phyloP scores from a whole-genome alignment of 2,329 filamentous ascomycete species.

The Fusarium heterosporum region DNA sequence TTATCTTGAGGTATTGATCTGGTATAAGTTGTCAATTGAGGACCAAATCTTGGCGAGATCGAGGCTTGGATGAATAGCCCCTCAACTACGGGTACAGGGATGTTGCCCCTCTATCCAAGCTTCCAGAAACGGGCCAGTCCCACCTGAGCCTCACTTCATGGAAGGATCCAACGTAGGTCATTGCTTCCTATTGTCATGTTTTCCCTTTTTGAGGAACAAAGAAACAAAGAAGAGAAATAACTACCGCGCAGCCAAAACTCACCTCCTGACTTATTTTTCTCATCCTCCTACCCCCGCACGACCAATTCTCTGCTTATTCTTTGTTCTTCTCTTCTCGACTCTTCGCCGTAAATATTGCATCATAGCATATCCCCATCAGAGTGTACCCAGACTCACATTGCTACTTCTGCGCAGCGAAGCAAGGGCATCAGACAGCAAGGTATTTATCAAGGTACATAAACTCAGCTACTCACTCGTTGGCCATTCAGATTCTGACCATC shows the following conservation, averaged over 20 bases:
- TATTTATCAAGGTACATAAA: not conserved
- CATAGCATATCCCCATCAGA: not conserved
- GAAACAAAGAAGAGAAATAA: not conserved
- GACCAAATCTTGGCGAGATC: conserved; percentile 11
- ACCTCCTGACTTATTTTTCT: not conserved
- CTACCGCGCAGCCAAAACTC: not conserved
- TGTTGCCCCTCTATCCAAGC: conserved; percentile 9
- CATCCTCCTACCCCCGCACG: not conserved
- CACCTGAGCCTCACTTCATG: conserved; percentile 1
- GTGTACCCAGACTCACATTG: not conserved
- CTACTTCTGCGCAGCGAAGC: not conserved
- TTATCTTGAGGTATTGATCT: not conserved
- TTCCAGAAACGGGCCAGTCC: conserved; percentile 8
- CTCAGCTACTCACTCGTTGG: not conserved
- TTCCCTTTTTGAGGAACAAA: conserved; percentile 12
- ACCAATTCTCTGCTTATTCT: not conserved
- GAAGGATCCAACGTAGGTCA: not conserved
- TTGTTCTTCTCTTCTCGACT: not conserved
- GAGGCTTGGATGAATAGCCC: not conserved
- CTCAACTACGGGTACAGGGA: not conserved
- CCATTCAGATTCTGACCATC: not conserved
- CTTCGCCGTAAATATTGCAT: not conserved
- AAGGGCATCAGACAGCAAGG: not conserved
- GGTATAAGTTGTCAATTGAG: conserved; percentile 10
- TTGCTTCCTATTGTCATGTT: conserved; percentile 9